A percentile compares a stretch with the other conserved stretches of the same genome.
phyloP scores from a whole-genome alignment of 2,329 filamentous ascomycete species.

The Arthrinium phaeospermum region DNA sequence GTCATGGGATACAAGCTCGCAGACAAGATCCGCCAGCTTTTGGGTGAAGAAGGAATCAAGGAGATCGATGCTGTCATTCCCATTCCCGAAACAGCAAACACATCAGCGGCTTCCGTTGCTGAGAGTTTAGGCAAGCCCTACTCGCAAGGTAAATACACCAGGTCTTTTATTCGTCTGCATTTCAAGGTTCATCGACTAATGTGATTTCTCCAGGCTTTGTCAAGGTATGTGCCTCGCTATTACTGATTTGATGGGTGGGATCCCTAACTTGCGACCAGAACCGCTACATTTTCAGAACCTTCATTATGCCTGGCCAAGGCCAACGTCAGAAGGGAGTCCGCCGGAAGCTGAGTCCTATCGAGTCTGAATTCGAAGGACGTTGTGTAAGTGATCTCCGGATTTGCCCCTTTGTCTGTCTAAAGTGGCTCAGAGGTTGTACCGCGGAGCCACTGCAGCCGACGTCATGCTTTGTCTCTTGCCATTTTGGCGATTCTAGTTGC shows the following conservation, averaged over 20 bases:
- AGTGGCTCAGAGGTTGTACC: background rate
- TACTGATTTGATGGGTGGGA: background rate
- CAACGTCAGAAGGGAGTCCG: slow-evolving; percentile 84
- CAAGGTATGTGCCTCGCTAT: background rate
- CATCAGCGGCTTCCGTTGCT: slow-evolving; percentile 74
- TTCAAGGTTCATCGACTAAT: background rate
- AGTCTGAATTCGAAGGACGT: slow-evolving; percentile 80
- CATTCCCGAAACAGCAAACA: slow-evolving; percentile 78
- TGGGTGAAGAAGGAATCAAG: slow-evolving; percentile 67
- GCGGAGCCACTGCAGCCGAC: background rate
- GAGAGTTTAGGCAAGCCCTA: slow-evolving; percentile 73
- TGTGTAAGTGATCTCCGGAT: slow-evolving; percentile 50
- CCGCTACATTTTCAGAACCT: slow-evolving; percentile 80
- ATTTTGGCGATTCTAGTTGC: background rate
- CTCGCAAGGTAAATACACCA: slow-evolving; percentile 56
- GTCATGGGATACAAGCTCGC: slow-evolving; percentile 79
- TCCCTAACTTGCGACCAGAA: slow-evolving; percentile 46
- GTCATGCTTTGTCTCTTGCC: background rate
- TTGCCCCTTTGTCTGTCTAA: background rate
- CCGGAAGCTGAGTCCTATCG: slow-evolving; percentile 87
- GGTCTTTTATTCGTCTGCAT: too few species aligned
- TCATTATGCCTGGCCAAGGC: slow-evolving; percentile 76
- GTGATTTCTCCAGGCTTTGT: background rate
- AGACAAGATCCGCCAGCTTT: slow-evolving; percentile 66
- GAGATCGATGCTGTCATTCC: slow-evolving; percentile 70